These are phyloP conservation scores for Phoma sp. DNA, from an alignment of 2,329 filamentous ascomycete species.

Conservation along the genomic window DNA sequence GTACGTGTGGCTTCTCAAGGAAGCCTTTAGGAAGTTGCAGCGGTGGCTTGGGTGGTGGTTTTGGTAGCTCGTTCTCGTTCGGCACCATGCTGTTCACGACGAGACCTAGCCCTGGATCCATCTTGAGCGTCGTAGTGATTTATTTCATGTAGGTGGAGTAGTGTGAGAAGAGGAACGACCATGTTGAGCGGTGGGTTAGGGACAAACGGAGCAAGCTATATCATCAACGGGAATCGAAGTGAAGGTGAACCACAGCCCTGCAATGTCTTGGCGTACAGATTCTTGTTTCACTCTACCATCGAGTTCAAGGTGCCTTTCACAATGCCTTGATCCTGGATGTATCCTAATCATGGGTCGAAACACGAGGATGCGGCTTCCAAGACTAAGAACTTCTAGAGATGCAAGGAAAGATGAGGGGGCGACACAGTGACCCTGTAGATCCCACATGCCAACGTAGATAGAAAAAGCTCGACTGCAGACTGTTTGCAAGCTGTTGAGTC, in stretches of 20 bases:
- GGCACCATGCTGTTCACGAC: slow-evolving; percentile 1
- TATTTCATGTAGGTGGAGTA: background rate
- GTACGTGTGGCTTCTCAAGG: slow-evolving; percentile 22
- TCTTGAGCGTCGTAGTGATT: background rate
- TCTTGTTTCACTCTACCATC: background rate
- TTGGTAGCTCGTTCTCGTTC: background rate
- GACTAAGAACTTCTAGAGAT: background rate
- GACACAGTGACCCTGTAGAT: background rate
- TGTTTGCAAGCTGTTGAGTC: background rate
- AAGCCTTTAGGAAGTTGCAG: slow-evolving; percentile 5
- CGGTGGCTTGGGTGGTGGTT: background rate
- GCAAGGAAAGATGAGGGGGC: background rate
- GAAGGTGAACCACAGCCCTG: background rate
- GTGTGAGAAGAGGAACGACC: background rate
- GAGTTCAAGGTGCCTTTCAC: background rate
- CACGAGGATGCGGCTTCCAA: background rate
- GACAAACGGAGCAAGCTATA: background rate
- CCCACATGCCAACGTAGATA: background rate
- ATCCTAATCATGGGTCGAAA: background rate
- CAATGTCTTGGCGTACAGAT: background rate
- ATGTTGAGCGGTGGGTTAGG: background rate
- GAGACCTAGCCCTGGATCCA: slow-evolving; percentile 10
- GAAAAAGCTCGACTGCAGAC: background rate
- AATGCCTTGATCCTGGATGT: background rate
- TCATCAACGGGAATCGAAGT: background rate